These are phyloP conservation scores for Pythium apleroticum DNA, from an alignment of 352 stramenopile genomes.

Conservation along the genomic window DNA sequence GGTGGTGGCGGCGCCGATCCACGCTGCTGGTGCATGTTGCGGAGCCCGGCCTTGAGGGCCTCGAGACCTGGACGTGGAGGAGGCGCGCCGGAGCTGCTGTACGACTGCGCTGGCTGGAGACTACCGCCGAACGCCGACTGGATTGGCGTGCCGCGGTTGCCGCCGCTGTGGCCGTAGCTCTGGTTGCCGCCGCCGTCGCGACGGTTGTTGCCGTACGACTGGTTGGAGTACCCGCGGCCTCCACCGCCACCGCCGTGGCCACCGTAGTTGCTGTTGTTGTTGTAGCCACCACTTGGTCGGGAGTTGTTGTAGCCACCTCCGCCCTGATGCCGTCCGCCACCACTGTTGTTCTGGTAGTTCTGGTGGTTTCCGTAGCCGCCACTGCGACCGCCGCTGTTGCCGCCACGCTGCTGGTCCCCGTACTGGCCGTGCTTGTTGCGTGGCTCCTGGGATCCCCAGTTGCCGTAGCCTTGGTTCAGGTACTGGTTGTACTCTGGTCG, in stretches of 20 bases:
- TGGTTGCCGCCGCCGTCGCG: constrained; percentile 14
- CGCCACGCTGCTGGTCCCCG: constrained; percentile 27
- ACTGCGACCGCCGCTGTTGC: constrained; percentile 22
- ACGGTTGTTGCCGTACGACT: constrained; percentile 23
- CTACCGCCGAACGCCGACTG: constrained; percentile 64
- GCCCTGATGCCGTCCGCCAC: constrained; percentile 19
- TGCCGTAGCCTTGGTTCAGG: constrained; percentile 65
- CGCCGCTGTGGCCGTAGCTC: constrained; percentile 6
- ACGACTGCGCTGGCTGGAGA: constrained; percentile 50
- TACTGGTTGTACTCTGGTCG: constrained; percentile 72
- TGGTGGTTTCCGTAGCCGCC: constrained; percentile 25
- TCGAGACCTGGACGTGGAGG: constrained; percentile 54
- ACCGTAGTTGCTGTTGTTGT: neutral
- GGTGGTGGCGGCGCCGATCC: constrained; percentile 28
- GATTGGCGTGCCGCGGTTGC: constrained; percentile 42
- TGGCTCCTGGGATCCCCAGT: constrained; percentile 79
- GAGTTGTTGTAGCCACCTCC: constrained; percentile 17
- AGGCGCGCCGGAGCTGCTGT: constrained; percentile 40
- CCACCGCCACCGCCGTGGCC: constrained; percentile 12
- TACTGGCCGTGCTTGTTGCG: constrained; percentile 76
- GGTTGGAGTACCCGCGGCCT: constrained; percentile 30
- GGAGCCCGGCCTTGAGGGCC: constrained; percentile 75
- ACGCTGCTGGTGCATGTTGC: constrained; percentile 84
- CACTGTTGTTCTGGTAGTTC: constrained; percentile 26
- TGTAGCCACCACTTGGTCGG: constrained; percentile 1